A percentile compares a stretch with the other conserved stretches of the same genome.
Evolutionary conservation across 441 rosid genomes (phyloP).

Genomic region (Viola pubescens): DNA sequence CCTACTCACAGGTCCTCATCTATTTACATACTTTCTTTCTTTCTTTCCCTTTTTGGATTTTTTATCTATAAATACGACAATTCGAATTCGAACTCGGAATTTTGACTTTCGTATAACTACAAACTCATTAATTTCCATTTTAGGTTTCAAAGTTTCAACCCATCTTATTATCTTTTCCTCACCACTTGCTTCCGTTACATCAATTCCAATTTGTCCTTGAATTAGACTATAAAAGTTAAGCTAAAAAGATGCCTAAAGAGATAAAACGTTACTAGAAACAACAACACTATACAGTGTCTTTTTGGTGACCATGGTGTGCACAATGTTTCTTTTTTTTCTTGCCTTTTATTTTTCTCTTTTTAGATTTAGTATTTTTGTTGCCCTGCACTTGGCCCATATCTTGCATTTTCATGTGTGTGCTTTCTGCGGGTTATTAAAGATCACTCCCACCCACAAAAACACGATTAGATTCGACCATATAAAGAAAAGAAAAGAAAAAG

Average conservation of each 20-base stretch:
- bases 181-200: too few species aligned
- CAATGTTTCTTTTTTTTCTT: neutral
- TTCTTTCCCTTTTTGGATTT: too few species aligned
- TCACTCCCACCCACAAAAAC: constrained; percentile 9
- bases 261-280: constrained; percentile 1
- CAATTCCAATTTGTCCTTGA: too few species aligned
- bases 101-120: too few species aligned
- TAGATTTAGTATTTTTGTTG: neutral
- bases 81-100: too few species aligned
- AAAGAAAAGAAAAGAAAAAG: constrained; percentile 13
- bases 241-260: neutral
- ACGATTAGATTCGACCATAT: constrained; percentile 31
- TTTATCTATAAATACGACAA: too few species aligned
- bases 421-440: constrained; percentile 12
- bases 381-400: neutral
- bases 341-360: neutral
- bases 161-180: too few species aligned
- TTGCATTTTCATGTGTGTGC: constrained; percentile 2
- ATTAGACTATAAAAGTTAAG: neutral
- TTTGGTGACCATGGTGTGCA: neutral
- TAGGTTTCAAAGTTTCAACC: too few species aligned
- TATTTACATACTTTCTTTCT: neutral
- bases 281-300: neutral
- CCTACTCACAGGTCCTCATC: constrained; percentile 43
- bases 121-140: too few species aligned